Evolutionary conservation across 2,329 filamentous ascomycete genomes (phyloP), one percentile per base, ranked within the genome.

Genomic region (Colletotrichum spaethianum): DNA sequence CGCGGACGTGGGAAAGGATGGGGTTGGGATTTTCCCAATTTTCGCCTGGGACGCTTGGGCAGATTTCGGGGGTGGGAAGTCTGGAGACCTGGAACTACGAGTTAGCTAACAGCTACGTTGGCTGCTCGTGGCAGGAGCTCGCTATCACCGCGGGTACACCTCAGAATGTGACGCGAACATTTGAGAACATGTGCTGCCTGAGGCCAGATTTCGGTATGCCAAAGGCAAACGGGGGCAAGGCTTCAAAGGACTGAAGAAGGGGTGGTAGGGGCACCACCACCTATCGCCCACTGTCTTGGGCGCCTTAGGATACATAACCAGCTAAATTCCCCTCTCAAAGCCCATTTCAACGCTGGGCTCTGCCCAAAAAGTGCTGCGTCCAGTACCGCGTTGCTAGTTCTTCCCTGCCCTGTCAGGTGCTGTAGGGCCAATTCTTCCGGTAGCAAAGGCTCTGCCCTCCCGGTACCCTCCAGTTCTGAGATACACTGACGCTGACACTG

Each of bases 21-120:
- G 76, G 77, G 76, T 75, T 76, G 76, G 77, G 70, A 73, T 75
- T 76, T 75, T 75, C 70, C 73, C 57, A 74, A 74, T 74, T 75
- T 75, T 76, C 73, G 74, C 55, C 65, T 70, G 70, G 64, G 63
- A 73, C 72, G 72, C 72, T 74, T 74, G 68, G 72, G 70, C 70
- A 67, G 53, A 60, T 67, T 67, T 70, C n/a, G 44, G 59, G 44
- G 63, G 73, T 60, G 70, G 67, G 55, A 50, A 67, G 59, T 62
- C 66, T 67, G 62, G 73, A 64, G 55, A 65, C 60, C 69, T 73
- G 65, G 65, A 66, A 68, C 52, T 42, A 52, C 31, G 46, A 59
- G 53, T 28, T 59, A 44, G 38, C 53, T 38, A 31, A 4, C 16
- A 59, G 56, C 31, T 59, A 42, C 33, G 7, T 61, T 50, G 70